phyloP scores from a whole-genome alignment of 2,329 filamentous ascomycete species.

The Tolypocladium sp. region DNA sequence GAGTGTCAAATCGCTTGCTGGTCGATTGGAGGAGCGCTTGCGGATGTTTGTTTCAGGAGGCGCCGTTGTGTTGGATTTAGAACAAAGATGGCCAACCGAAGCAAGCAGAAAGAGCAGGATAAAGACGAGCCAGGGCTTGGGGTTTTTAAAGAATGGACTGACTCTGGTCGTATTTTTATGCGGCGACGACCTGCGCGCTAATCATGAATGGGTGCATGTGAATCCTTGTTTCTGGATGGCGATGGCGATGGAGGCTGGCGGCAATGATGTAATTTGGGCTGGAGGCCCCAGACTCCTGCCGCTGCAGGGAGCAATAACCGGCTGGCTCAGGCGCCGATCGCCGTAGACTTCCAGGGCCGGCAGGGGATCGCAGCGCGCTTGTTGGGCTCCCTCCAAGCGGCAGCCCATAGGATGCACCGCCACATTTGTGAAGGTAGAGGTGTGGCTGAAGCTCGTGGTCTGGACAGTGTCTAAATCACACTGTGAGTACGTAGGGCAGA shows the following conservation, averaged over 20 bases:
- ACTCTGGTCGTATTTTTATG: not conserved
- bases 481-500: not conserved
- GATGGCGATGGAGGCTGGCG: not conserved
- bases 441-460: not conserved
- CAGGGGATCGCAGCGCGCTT: not conserved
- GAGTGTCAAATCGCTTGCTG: conserved; percentile 9
- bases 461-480: not conserved
- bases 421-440: not conserved
- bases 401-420: not conserved
- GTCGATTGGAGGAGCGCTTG: conserved; percentile 10
- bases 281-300: not conserved
- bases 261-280: not conserved
- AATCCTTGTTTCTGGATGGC: not conserved
- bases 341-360: not conserved
- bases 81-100: conserved; percentile 8
- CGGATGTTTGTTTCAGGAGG: conserved; percentile 13
- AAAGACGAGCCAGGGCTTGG: not conserved
- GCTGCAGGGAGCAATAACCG: too few species aligned
- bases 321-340: not conserved
- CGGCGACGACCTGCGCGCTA: not conserved
- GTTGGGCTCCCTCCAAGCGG: not conserved
- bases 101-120: not conserved
- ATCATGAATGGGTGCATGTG: not conserved
- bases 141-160: not conserved
- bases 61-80: conserved; percentile 8